Conservation (phyloP, 2,329 filamentous ascomycete species). For the Colletotrichum musae region DNA sequence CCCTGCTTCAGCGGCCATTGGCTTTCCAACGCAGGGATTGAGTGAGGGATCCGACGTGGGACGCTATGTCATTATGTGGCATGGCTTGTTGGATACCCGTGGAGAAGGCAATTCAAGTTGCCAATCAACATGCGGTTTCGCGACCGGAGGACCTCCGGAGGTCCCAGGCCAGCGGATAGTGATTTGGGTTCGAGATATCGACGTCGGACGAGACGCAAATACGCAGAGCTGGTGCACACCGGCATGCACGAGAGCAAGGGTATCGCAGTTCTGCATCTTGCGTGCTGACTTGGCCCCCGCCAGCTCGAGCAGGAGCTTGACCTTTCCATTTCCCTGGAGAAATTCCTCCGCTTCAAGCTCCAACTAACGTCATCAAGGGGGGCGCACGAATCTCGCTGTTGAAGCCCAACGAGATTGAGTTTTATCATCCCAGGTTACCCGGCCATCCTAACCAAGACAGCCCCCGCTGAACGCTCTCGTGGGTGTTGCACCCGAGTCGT, state of each 20-base stretch:
- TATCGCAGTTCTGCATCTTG: slow-evolving; percentile 2
- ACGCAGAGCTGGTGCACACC: neutral
- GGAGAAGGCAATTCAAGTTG: neutral
- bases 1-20: too few relatives aligned
- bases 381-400: slow-evolving; percentile 11
- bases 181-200: slow-evolving; percentile 8
- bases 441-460: neutral
- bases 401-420: slow-evolving; percentile 36
- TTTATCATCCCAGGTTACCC: slow-evolving; percentile 19
- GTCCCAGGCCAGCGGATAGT: slow-evolving; percentile 25
- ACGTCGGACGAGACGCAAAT: slow-evolving; percentile 4
- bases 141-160: slow-evolving; percentile 13
- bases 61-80: too few relatives aligned
- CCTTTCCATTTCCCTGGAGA: slow-evolving; percentile 13
- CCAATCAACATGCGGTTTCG: neutral
- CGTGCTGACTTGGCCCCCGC: neutral
- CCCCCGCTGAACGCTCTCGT: neutral
- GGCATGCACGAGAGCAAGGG: slow-evolving; percentile 7
- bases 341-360: slow-evolving; percentile 9
- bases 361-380: slow-evolving; percentile 21
- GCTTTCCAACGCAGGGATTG: too few relatives aligned
- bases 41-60: too few relatives aligned
- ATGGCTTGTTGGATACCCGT: neutral
- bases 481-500: slow-evolving; percentile 22
- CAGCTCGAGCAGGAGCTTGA: neutral